These are phyloP conservation scores for Nicotiana knightiana DNA, from an alignment of 257 asterid species.

Conservation along the genomic window DNA sequence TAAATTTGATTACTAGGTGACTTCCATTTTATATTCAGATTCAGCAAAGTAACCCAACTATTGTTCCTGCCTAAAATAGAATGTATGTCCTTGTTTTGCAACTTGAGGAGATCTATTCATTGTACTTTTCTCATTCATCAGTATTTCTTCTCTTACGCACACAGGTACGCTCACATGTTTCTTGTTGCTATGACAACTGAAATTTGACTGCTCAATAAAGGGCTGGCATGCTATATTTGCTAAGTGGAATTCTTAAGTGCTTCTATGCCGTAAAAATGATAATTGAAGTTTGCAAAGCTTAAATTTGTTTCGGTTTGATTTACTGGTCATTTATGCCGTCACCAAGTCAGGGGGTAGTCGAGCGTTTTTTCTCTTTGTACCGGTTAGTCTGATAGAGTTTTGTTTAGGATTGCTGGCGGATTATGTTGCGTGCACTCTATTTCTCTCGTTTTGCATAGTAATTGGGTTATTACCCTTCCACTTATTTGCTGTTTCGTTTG, in stretches of 20 bases:
- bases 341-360: no score
- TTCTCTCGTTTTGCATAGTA: no score
- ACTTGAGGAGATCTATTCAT: neutral
- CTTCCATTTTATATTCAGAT: neutral
- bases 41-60: neutral
- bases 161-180: neutral
- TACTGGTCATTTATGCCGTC: neutral
- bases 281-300: neutral
- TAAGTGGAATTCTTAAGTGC: neutral
- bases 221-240: neutral
- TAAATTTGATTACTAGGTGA: neutral
- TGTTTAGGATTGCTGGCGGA: no score
- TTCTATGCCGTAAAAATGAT: neutral
- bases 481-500: no score
- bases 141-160: neutral
- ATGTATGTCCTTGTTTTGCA: neutral
- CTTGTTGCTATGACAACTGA: neutral
- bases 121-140: neutral
- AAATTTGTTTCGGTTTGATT: neutral
- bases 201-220: neutral
- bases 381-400: no score
- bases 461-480: no score
- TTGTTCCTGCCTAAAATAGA: neutral
- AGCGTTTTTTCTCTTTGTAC: no score
- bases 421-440: no score